Evolutionary conservation across 306 rosid species (phyloP).

Genomic region (Lathyrus aphaca): DNA sequence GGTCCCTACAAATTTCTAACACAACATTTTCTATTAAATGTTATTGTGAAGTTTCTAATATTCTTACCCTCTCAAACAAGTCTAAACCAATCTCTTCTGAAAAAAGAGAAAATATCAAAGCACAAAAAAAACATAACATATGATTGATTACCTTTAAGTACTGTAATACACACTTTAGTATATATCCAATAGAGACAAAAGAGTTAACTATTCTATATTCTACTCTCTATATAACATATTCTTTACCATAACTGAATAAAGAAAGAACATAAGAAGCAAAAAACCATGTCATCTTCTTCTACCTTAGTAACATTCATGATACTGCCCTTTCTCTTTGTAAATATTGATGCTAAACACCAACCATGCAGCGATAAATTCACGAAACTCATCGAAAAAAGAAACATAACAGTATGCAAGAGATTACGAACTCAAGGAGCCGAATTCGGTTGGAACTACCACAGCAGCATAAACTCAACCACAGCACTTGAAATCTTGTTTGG

Average conservation of each 20-base stretch:
- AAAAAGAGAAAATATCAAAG: slow-evolving; percentile 6
- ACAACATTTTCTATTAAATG: neutral
- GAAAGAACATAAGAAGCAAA: neutral
- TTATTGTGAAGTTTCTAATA: slow-evolving; percentile 36
- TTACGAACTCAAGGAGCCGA: slow-evolving; percentile 62
- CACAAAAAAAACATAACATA: neutral
- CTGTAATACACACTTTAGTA: neutral
- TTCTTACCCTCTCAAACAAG: slow-evolving; percentile 48
- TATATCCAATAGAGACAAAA: neutral
- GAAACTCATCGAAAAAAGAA: neutral
- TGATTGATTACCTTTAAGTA: neutral
- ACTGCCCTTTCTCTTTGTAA: slow-evolving; percentile 33
- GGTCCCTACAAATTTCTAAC: neutral
- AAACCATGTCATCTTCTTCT: slow-evolving; percentile 33
- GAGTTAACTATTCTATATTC: neutral
- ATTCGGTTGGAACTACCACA: slow-evolving; percentile 56
- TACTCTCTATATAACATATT: neutral
- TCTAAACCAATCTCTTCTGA: neutral
- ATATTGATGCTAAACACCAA: neutral
- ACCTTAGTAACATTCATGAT: slow-evolving; percentile 12
- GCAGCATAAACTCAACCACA: neutral
- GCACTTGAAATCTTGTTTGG: slow-evolving; percentile 51
- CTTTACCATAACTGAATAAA: neutral
- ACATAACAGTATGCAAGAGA: slow-evolving; percentile 50
- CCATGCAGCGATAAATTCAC: neutral